Conservation (phyloP, 176 grass and related monocot genomes). For the Cenchrus fungigraminus region DNA sequence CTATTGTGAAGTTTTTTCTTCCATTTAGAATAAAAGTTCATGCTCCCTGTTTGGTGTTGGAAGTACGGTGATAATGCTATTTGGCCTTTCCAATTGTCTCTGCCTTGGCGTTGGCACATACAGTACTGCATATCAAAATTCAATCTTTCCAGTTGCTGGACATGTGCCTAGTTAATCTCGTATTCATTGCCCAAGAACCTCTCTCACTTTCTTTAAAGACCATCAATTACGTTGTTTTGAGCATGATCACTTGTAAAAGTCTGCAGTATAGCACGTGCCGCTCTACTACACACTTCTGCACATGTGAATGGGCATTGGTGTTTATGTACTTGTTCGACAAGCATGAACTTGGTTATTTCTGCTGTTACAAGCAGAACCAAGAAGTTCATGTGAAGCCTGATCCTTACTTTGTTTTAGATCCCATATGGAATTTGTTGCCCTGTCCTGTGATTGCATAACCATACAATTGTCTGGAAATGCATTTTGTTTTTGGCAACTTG, state of each 20-base stretch:
- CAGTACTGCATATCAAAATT: constrained; percentile 18
- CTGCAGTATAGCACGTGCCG: background rate
- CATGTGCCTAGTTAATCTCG: background rate
- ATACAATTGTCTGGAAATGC: background rate
- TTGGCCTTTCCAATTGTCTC: background rate
- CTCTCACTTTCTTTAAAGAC: background rate
- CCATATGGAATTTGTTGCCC: background rate
- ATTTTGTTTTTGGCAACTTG: background rate
- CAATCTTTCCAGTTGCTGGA: background rate
- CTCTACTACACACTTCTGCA: background rate
- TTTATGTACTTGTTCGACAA: background rate
- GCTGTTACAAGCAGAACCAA: background rate
- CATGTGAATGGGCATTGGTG: background rate
- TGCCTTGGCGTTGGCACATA: background rate
- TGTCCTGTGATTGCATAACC: background rate
- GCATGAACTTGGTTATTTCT: background rate
- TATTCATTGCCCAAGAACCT: background rate
- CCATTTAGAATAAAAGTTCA: background rate
- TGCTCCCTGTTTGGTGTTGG: background rate
- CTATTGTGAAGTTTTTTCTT: background rate
- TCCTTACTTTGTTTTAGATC: too few relatives aligned
- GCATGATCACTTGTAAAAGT: background rate
- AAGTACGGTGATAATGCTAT: background rate
- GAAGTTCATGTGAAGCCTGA: background rate
- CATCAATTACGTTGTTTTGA: background rate